Base-by-base conservation (phyloP, 1,284 basidiomycete genomes). In the Cutaneotrichosporon arboriforme region DNA sequence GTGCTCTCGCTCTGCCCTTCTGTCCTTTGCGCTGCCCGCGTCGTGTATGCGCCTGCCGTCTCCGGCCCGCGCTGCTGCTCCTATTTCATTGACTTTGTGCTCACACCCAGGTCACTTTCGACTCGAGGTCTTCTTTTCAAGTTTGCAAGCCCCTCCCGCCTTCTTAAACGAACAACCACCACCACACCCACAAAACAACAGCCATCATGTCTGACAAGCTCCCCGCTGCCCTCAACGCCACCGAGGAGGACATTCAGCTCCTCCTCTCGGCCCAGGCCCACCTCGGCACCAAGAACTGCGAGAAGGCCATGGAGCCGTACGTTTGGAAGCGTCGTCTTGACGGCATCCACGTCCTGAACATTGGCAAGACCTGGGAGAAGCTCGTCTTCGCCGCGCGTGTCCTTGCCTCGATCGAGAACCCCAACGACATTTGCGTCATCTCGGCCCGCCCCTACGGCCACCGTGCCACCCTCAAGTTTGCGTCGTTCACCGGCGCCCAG, bases 321-420 rank as follows among this genome's bases (percentile, higher is more conserved):
- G 90, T 98, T 77, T 97, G 87, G 87, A 97, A 96, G 82, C 83
- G 94, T 75, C 84, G 94, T 74, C 77, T 86, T 62, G 94, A 98
- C 78, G 94, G 92, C 67, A 91, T 97, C 78, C 87, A 97, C 81
- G 80, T 98, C 71, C 79, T 97, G 72, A 97, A 98, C 86, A 86
- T 97, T 68, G 93, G 93, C 75, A 97, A 97, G 85, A 98, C 94
- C 66, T 97, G 93, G 94, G 92, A 97, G 80, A 98, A 98, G 81
- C 83, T 98, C 65, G 89, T 96, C 62, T 82, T 94, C 68, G 91
- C 92, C 59, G 92, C 91, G 59, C 88, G 92, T 76, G 83, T 94
- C 73, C 91, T 94, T 70, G 90, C 90, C 65, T 85, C 89, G 55
- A 86, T 97, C 68, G 93, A 97, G 79, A 97, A 97, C 84, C 93